Evolutionary conservation across 2,329 filamentous ascomycete genomes (phyloP).

Genomic region (Epichloe uncinata): DNA sequence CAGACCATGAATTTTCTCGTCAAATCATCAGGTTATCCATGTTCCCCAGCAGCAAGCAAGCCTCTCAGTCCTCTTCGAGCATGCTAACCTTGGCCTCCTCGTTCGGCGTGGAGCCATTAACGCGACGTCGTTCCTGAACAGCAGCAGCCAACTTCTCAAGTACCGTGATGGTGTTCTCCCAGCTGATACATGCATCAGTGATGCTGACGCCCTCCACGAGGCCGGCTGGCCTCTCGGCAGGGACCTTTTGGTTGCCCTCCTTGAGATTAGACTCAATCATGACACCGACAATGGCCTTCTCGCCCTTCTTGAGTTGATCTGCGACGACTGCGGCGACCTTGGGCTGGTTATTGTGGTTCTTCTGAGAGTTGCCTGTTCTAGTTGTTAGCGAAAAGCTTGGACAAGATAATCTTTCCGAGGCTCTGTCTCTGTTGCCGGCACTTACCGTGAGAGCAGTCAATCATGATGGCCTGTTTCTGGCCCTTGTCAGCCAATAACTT

Average conservation of each 20-base stretch:
- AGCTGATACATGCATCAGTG: conserved; percentile 91
- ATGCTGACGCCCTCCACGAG: conserved; percentile 88
- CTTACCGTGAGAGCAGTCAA: conserved; percentile 92
- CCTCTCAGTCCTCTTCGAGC: conserved; percentile 37
- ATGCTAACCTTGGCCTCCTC: conserved; percentile 27
- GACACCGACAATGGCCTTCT: conserved; percentile 82
- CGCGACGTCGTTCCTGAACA: conserved; percentile 58
- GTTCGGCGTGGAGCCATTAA: conserved; percentile 25
- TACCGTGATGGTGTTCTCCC: conserved; percentile 71
- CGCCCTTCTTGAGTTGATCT: conserved; percentile 76
- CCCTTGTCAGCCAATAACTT: conserved; percentile 70
- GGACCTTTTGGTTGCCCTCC: conserved; percentile 75
- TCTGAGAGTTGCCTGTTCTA: conserved; percentile 73
- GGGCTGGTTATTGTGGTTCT: conserved; percentile 95
- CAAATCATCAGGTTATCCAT: conserved; percentile 1
- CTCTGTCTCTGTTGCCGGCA: conserved; percentile 1
- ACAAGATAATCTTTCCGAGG: not conserved
- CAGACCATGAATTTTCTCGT: not conserved
- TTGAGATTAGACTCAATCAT: conserved; percentile 99
- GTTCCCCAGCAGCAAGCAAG: not conserved
- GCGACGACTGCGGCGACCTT: conserved; percentile 55
- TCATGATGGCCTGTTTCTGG: conserved; percentile 83
- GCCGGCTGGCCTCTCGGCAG: conserved; percentile 60
- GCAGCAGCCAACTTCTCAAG: conserved; percentile 78
- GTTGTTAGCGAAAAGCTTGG: not conserved